Percentiles rank a stretch among this genome's conserved stretches.
These are phyloP conservation scores for Xylaria sp. DNA, from an alignment of 2,329 filamentous ascomycete genomes.

Conservation along the genomic window DNA sequence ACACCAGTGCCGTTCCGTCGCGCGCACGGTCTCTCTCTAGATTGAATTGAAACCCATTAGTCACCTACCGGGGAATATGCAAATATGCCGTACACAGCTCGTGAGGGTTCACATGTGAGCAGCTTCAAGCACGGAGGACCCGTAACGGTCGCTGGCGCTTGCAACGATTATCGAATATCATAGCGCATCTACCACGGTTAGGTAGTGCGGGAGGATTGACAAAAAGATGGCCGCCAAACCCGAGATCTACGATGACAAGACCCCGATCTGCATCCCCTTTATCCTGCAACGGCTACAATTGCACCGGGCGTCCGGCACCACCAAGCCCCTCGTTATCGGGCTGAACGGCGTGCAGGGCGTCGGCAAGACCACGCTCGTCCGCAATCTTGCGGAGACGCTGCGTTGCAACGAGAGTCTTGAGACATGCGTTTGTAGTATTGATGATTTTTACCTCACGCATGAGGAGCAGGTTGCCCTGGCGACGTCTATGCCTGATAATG, in stretches of 20 bases:
- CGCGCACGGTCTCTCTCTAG: too few species aligned
- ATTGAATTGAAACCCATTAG: too few species aligned
- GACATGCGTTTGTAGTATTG: slow-evolving; percentile 72
- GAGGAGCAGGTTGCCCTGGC: slow-evolving; percentile 62
- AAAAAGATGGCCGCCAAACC: neutral
- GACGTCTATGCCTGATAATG: slow-evolving; percentile 60
- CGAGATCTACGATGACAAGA: slow-evolving; percentile 68
- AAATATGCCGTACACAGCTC: too few species aligned
- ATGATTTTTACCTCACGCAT: slow-evolving; percentile 83
- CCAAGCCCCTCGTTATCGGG: slow-evolving; percentile 73
- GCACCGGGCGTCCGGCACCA: slow-evolving; percentile 35
- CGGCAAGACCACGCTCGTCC: slow-evolving; percentile 85
- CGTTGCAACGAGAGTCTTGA: slow-evolving; percentile 51
- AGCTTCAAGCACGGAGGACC: neutral
- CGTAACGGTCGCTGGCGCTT: too few species aligned
- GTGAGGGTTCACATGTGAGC: neutral
- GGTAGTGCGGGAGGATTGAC: neutral
- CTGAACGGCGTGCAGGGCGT: slow-evolving; percentile 89
- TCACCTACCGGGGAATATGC: too few species aligned
- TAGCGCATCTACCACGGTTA: neutral
- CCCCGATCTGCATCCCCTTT: slow-evolving; percentile 70
- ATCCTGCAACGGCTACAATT: slow-evolving; percentile 56
- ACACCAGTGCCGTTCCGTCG: neutral
- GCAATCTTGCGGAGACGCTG: slow-evolving; percentile 58
- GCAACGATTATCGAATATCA: neutral